Base-by-base conservation (phyloP, 164 flowering plant species). In the Houttuynia cordata region DNA sequence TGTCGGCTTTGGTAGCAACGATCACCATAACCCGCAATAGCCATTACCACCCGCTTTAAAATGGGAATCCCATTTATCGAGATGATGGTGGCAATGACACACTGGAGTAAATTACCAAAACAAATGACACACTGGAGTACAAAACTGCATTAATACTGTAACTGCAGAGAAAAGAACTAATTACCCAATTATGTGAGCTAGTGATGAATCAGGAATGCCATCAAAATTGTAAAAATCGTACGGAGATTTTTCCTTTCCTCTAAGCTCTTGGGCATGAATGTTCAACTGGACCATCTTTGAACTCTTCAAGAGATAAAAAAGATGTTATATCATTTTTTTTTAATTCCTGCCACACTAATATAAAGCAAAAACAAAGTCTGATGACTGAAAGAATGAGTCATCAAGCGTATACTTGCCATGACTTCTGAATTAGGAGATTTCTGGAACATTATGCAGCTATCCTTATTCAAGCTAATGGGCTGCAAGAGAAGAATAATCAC, bases 111-210 rank as follows among this genome's bases (percentile, higher is more conserved):
- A n/a, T n/a, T n/a, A n/a, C n/a, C n/a, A n/a, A n/a, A n/a, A n/a
- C n/a, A n/a, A n/a, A n/a, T n/a, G n/a, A n/a, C n/a, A n/a, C n/a
- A n/a, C n/a, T n/a, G n/a, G n/a, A n/a, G n/a, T 45, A 45, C 49
- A 45, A 45, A 4, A 45, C 49, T 12, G 12, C 8, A 2, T 10
- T 12, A 54, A 54, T 54, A 54, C 15, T 20, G 34, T 54, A 54
- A 54, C 17, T 54, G 34, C 18, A 23, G 18, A 23, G 12, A 9
- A 23, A 17, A 54, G 15, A 8, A 3, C 34, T 23, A 17, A 34
- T 53, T 80, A 85, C 91, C 84, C 77, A 42, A 80, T 70, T 34
- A 85, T 73, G 64, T 75, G 79, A 64, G 86, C 66, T 51, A 78
- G 64, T 56, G 84, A 80, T 58, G 83, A 73, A 39, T 75, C 62